Percentiles rank a stretch among this genome's conserved stretches.
phyloP scores from a whole-genome alignment of 1,139 yeast genomes.

The Blastobotrys niveus region DNA sequence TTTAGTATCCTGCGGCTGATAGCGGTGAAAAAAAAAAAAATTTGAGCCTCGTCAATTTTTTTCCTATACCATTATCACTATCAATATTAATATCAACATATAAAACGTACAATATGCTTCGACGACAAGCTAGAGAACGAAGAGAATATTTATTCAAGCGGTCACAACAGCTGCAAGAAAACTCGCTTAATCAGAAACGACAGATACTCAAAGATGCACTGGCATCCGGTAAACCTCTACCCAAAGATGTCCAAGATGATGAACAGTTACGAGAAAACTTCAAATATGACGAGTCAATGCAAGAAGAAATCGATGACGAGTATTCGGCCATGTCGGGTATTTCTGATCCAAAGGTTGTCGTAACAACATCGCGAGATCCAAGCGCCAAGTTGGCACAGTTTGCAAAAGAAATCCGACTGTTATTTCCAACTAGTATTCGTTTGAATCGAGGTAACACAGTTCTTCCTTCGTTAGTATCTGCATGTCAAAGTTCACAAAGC shows the following conservation, averaged over 20 bases:
- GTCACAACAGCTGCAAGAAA: conserved; percentile 85
- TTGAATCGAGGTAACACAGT: conserved; percentile 91
- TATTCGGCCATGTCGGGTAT: conserved; percentile 83
- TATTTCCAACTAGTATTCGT: conserved; percentile 86
- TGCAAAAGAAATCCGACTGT: conserved; percentile 81
- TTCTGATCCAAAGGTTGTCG: conserved; percentile 84
- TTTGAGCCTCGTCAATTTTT: neutral
- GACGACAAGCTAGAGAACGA: conserved; percentile 94
- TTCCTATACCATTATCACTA: neutral
- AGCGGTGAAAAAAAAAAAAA: neutral
- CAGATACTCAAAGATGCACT: conserved; percentile 81
- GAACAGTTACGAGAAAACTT: conserved; percentile 71
- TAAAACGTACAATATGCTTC: conserved; percentile 20
- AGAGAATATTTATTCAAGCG: conserved; percentile 87
- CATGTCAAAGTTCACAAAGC: conserved; percentile 70
- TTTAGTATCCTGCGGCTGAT: neutral
- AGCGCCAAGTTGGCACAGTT: conserved; percentile 79
- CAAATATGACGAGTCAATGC: conserved; percentile 71
- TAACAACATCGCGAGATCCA: conserved; percentile 92
- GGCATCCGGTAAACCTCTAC: conserved; percentile 85
- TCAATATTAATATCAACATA: conserved; percentile 9
- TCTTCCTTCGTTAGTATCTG: conserved; percentile 75
- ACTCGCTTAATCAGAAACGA: conserved; percentile 77
- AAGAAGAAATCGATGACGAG: conserved; percentile 68
- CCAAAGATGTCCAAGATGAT: conserved; percentile 88